Evolutionary conservation across 1,284 basidiomycete genomes (phyloP).

Genomic region (Trametes pubescens): DNA sequence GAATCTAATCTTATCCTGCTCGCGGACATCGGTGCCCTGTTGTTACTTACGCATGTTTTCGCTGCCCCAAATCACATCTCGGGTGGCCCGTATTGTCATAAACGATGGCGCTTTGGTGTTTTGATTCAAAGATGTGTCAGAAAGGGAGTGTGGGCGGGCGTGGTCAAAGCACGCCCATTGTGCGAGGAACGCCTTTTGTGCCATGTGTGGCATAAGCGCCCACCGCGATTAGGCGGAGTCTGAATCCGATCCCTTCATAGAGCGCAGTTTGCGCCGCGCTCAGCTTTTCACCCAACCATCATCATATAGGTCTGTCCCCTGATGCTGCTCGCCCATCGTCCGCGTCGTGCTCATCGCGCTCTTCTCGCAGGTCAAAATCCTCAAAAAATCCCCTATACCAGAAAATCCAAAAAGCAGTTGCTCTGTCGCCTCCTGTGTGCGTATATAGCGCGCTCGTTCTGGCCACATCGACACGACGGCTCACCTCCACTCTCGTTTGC

Average conservation of each 20-base stretch:
- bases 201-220: constrained; percentile 23
- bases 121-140: constrained; percentile 24
- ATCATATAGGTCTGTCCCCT: constrained; percentile 49
- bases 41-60: constrained; percentile 24
- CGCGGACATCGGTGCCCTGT: constrained; percentile 18
- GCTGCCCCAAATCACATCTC: constrained; percentile 11
- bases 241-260: constrained; percentile 40
- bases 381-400: constrained; percentile 48
- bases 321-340: constrained; percentile 20
- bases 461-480: constrained; percentile 28
- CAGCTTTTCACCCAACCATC: constrained; percentile 51
- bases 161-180: constrained; percentile 27
- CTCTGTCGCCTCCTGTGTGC: constrained; percentile 75
- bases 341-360: constrained; percentile 25
- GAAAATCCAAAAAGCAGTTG: constrained; percentile 68
- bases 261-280: constrained; percentile 35
- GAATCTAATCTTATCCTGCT: constrained; percentile 18
- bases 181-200: constrained; percentile 26
- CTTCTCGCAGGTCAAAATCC: constrained; percentile 48
- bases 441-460: constrained; percentile 35
- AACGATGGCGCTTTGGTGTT: constrained; percentile 18
- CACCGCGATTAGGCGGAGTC: constrained; percentile 45
- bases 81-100: constrained; percentile 20
- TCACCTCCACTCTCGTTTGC: constrained; percentile 31
- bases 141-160: constrained; percentile 15